Conservation (phyloP, 495 filamentous ascomycete species). For the Hamigera avellanea region DNA sequence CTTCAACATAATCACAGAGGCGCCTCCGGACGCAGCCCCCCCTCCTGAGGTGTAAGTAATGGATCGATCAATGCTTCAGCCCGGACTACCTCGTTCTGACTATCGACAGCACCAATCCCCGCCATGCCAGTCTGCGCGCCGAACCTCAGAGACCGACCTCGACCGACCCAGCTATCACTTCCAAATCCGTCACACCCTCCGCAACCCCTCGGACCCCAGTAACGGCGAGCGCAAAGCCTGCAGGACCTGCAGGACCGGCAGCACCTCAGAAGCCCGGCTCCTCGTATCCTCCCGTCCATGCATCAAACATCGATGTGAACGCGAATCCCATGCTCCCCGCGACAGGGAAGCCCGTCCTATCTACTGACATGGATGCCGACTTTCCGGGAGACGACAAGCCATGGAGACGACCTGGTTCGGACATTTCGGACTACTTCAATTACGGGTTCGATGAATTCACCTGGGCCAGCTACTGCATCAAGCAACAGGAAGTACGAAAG, state of each 20-base stretch:
- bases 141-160: slow-evolving; percentile 52
- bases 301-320: slow-evolving; percentile 74
- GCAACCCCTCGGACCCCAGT: slow-evolving; percentile 33
- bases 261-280: slow-evolving; percentile 39
- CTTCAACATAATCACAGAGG: slow-evolving; percentile 91
- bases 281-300: slow-evolving; percentile 53
- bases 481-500: slow-evolving; percentile 66
- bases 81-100: neutral
- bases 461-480: slow-evolving; percentile 88
- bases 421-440: slow-evolving; percentile 96
- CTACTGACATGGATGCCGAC: slow-evolving; percentile 72
- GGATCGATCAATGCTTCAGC: neutral
- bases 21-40: slow-evolving; percentile 60
- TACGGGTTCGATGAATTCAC: slow-evolving; percentile 99
- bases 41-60: slow-evolving; percentile 44
- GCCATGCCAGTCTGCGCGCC: slow-evolving; percentile 41
- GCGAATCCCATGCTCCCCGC: slow-evolving; percentile 66
- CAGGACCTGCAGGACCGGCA: slow-evolving; percentile 32
- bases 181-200: slow-evolving; percentile 21
- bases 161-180: slow-evolving; percentile 28
- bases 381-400: slow-evolving; percentile 78
- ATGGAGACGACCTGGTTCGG: slow-evolving; percentile 91
- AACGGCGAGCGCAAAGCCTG: slow-evolving; percentile 14
- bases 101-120: slow-evolving; percentile 31
- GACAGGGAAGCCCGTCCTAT: slow-evolving; percentile 58